These are phyloP conservation scores for Bacterosira constricta DNA, from an alignment of 108 stramenopile genomes.

Conservation along the genomic window DNA sequence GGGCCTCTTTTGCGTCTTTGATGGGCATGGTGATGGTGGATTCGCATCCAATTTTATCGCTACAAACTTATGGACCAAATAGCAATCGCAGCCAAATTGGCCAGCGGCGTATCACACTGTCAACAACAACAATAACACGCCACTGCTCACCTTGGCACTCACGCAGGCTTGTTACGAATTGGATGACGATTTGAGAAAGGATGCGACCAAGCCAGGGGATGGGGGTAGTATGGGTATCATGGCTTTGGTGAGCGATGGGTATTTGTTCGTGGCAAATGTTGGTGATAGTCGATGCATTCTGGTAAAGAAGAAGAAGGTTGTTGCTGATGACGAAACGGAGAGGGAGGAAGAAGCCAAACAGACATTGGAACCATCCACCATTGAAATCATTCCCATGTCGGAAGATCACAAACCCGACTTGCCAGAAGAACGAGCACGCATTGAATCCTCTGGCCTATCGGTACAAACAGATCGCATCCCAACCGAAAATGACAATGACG, in stretches of 20 bases:
- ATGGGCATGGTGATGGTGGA: conserved; percentile 90
- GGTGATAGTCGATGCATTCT: conserved; percentile 92
- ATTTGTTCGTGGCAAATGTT: conserved; percentile 84
- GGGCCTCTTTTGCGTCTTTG: conserved; percentile 86
- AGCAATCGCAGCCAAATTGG: conserved; percentile 29
- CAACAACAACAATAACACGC: conserved; percentile 4
- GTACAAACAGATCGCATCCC: conserved; percentile 47
- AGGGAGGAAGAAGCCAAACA: conserved; percentile 3
- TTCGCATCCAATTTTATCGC: conserved; percentile 61
- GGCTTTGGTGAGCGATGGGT: conserved; percentile 58
- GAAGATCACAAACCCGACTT: conserved; percentile 95
- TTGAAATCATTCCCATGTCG: conserved; percentile 60
- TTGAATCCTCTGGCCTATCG: conserved; percentile 76
- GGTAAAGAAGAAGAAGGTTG: conserved; percentile 40
- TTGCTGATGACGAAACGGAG: conserved; percentile 8
- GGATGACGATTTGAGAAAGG: conserved; percentile 59
- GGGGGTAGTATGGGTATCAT: conserved; percentile 87
- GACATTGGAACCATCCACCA: conserved; percentile 5
- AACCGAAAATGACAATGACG: conserved; percentile 47
- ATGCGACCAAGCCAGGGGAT: not conserved
- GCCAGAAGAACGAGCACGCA: conserved; percentile 72
- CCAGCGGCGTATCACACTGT: conserved; percentile 17
- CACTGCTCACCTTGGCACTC: conserved; percentile 26
- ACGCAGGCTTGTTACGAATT: conserved; percentile 47
- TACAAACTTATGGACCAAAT: conserved; percentile 22